phyloP scores from a whole-genome alignment of 2,329 filamentous ascomycete species.

The Niveomyces coronatus region DNA sequence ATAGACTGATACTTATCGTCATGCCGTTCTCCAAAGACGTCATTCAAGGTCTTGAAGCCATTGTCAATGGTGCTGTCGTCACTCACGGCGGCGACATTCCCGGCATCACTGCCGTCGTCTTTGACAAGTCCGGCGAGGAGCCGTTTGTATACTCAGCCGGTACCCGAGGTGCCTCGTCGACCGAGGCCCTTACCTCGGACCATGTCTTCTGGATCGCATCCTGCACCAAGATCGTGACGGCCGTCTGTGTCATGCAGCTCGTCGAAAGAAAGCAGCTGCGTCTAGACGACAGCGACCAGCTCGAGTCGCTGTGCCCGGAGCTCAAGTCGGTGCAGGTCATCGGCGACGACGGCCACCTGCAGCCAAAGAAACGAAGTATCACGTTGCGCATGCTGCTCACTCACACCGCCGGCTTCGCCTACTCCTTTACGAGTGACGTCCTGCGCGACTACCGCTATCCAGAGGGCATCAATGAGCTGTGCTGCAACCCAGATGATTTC shows the following conservation, averaged over 20 bases:
- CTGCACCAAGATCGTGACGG: constrained; percentile 45
- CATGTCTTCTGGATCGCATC: constrained; percentile 51
- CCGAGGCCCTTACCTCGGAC: constrained; percentile 47
- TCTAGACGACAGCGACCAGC: constrained; percentile 36
- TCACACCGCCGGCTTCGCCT: constrained; percentile 48
- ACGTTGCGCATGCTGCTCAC: constrained; percentile 47
- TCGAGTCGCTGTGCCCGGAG: constrained; percentile 39
- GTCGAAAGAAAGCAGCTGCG: constrained; percentile 39
- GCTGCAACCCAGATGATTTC: constrained; percentile 40
- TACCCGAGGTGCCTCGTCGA: constrained; percentile 29
- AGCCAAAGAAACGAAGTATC: constrained; percentile 37
- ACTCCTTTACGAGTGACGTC: constrained; percentile 42
- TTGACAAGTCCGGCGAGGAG: constrained; percentile 3
- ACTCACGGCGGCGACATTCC: not conserved
- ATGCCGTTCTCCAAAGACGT: constrained; percentile 1
- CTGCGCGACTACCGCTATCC: constrained; percentile 38
- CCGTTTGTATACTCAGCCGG: constrained; percentile 39
- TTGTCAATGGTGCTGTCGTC: not conserved
- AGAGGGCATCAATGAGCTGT: constrained; percentile 46
- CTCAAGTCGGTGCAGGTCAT: constrained; percentile 37
- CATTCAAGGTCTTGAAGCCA: not conserved
- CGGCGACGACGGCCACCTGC: constrained; percentile 24
- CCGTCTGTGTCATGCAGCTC: constrained; percentile 45
- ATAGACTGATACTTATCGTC: too few relatives aligned
- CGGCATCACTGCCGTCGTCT: constrained; percentile 6